A percentile compares a stretch with the other conserved stretches of the same genome.
Conservation (phyloP, 768 basidiomycete genomes). For the Nidularia pulvinata region DNA sequence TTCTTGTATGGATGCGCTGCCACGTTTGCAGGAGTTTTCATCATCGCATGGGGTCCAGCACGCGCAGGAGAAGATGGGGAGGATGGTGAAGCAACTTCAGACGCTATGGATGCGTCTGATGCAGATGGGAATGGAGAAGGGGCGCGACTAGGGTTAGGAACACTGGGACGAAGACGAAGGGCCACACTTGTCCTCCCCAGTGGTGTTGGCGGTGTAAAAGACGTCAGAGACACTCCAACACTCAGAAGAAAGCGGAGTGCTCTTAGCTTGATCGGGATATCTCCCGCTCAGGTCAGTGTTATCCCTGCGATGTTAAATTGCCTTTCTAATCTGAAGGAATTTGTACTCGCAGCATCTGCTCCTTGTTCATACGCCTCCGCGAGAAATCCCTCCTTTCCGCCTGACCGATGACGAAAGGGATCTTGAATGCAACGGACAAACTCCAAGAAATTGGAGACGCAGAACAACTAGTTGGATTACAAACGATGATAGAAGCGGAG, state of each 20-base stretch:
- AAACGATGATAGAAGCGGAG: slow-evolving; percentile 20
- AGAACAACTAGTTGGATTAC: slow-evolving; percentile 42
- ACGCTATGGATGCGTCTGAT: slow-evolving; percentile 18
- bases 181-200: slow-evolving; percentile 50
- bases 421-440: slow-evolving; percentile 26
- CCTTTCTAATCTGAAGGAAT: neutral
- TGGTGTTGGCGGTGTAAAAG: slow-evolving; percentile 26
- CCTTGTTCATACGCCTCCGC: slow-evolving; percentile 65
- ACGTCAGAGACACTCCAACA: slow-evolving; percentile 37
- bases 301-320: neutral
- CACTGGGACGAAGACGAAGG: slow-evolving; percentile 36
- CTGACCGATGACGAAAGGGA: slow-evolving; percentile 22
- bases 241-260: slow-evolving; percentile 54
- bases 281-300: slow-evolving; percentile 65
- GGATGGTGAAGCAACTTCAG: slow-evolving; percentile 9
- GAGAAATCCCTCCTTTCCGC: slow-evolving; percentile 31
- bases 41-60: slow-evolving; percentile 71
- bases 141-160: slow-evolving; percentile 24
- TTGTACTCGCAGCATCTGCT: slow-evolving; percentile 49
- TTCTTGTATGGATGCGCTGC: slow-evolving; percentile 87
- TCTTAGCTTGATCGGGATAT: slow-evolving; percentile 66
- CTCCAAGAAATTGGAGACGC: slow-evolving; percentile 26
- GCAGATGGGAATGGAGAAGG: slow-evolving; percentile 14
- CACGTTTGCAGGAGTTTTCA: slow-evolving; percentile 89
- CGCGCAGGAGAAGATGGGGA: slow-evolving; percentile 15